Base-by-base conservation (phyloP, 805 yeast genomes). In the Peterozyma toletana region DNA sequence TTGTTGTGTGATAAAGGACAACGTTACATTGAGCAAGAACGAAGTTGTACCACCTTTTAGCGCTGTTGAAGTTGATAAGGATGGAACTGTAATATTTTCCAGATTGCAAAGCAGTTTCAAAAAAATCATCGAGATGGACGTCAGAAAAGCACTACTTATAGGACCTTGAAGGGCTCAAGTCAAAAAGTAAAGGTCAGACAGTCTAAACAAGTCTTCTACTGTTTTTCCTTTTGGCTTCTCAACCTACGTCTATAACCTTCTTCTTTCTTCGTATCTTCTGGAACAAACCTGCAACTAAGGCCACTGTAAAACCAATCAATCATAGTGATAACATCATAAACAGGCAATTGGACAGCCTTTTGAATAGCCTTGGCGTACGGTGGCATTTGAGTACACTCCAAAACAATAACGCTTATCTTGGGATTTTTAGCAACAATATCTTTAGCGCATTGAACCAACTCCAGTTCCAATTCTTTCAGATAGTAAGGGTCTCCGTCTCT, bases 41-140 rank as follows among this genome's bases (percentile, higher is more conserved):
- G 56, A 57, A 46, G 67, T 71, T 18, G 62, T 77, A n/a, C 80
- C 83, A 2, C 77, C 82, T 0, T 77, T 68, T 48, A 66, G 75
- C 33, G 58, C 65, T 29, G 80, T 76, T 14, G 44, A 21, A 35
- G 16, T 16, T 21, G 41, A 21, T 9, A 33, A 35, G n/a, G 31
- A 38, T 39, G 13, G 41, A 29, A 7, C 14, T 15, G 11, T 39
- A 21, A 41, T 53, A 42, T 48, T 40, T 40, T 41, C 31, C 13
- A 50, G 42, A 2, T 48, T 66, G 18, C 50, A 57, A 13, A 59
- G 55, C 39, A 53, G 63, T 35, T 59, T 50, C 43, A 60, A 56
- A 38, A 55, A 52, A 35, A 11, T 53, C 4, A 59, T 58, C 4
- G 46, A 43, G 38, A 9, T 9, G 5, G 43, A 39, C n/a, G 40